Percentiles rank a stretch among this genome's conserved stretches.
These are phyloP conservation scores for Backusella mclennaniae DNA, from an alignment of 192 early-diverging fungal genomes.

Conservation along the genomic window DNA sequence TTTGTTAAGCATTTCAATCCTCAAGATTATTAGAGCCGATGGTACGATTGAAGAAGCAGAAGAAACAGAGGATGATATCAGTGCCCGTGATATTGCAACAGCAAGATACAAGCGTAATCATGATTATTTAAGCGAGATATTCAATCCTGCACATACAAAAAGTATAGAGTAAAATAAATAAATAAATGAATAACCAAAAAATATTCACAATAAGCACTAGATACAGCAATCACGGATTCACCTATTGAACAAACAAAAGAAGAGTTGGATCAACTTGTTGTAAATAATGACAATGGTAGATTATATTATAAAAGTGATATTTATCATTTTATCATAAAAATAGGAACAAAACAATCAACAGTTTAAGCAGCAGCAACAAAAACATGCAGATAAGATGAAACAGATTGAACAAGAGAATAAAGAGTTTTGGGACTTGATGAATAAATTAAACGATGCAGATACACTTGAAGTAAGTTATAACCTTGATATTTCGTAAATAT, in stretches of 20 bases:
- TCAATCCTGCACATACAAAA: constrained; percentile 45
- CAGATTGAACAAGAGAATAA: constrained; percentile 33
- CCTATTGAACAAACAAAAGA: constrained; percentile 27
- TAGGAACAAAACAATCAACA: constrained; percentile 31
- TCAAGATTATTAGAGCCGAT: background rate
- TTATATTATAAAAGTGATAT: background rate
- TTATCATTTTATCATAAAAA: constrained; percentile 9
- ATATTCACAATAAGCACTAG: background rate
- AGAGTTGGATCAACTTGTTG: constrained; percentile 17
- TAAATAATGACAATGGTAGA: background rate
- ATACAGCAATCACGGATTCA: background rate
- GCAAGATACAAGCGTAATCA: constrained; percentile 62
- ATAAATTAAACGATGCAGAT: constrained; percentile 39
- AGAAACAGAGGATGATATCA: constrained; percentile 47
- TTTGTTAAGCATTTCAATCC: background rate
- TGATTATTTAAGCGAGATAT: constrained; percentile 61
- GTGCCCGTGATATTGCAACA: constrained; percentile 55
- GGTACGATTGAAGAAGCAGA: constrained; percentile 34
- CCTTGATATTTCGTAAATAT: no score
- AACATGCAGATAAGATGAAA: constrained; percentile 43
- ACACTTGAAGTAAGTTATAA: constrained; percentile 32
- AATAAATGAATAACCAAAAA: background rate
- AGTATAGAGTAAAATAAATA: constrained; percentile 33
- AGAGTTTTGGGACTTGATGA: constrained; percentile 35
- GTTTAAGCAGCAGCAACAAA: constrained; percentile 24